Base-by-base conservation (phyloP, 345 rosid species). In the Pistacia vera region DNA sequence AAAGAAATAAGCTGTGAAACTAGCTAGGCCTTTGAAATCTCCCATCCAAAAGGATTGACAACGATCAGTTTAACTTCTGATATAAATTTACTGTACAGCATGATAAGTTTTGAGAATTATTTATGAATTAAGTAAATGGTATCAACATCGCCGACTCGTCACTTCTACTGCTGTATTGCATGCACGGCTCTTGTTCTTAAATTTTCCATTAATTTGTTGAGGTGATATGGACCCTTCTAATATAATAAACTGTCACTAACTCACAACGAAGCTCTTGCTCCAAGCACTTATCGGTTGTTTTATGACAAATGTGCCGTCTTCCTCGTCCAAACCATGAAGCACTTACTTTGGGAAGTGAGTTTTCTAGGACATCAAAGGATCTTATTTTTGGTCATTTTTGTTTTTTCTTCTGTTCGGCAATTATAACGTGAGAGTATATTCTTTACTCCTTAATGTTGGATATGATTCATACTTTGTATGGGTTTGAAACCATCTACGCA, bases 221-320 rank as follows among this genome's bases (percentile, higher is more conserved):
- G 3, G 10, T 69, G 56, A 69, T 11, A 12, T 2, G 10, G 68
- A 68, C 63, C 14, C 22, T 61, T 2, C 3, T 25, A 1, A 44
- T 35, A 25, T 1, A 25, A 51, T 68, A 20, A 6, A 41, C 30
- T 18, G 73, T 76, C 54, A 16, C 48, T 10, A 41, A 51, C 69
- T 20, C 74, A 17, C 28, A 8, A 14, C 0, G 68, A 64, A 28
- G 66, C 71, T 70, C 38, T 71, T 66, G 55, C 58, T 66, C 30
- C 51, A 12, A 58, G 30, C 28, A 14, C 38, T 22, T 77, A 3
- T 5, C 6, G 51, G 4, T 55, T 72, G 66, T 28, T 72, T 14
- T 60, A 62, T 46, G 57, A 38, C 54, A 67, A 51, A 60, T 72
- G 67, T 41, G 71, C 80, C 75, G 75, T 22, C 70, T 71, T 59